Evolutionary conservation across 176 grass and related monocot species (phyloP).

Genomic region (sorghum (Sorghum bicolor)): Sorghum_bicolor_NCBIv3 NC_012872.2:61340001-61340500

Average conservation of each 20-base stretch:
- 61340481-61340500: conserved; percentile 51
- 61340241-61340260: background rate
- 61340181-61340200: background rate
- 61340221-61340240: conserved; percentile 15
- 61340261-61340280: background rate
- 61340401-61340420: background rate
- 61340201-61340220: background rate
- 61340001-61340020: conserved; percentile 31
- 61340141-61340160: background rate
- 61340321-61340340: background rate
- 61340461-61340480: background rate
- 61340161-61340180: background rate
- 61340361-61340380: background rate
- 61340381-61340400: background rate
- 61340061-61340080: conserved; percentile 42
- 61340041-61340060: background rate
- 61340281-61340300: background rate
- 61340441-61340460: background rate
- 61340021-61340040: conserved; percentile 18
- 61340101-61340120: conserved; percentile 26
- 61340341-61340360: background rate
- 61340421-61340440: background rate
- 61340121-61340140: conserved; percentile 23
- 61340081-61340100: conserved; percentile 22
- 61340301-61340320: background rate